phyloP scores from a whole-genome alignment of 306 rosid genomes.

The Mucuna pruriens region DNA sequence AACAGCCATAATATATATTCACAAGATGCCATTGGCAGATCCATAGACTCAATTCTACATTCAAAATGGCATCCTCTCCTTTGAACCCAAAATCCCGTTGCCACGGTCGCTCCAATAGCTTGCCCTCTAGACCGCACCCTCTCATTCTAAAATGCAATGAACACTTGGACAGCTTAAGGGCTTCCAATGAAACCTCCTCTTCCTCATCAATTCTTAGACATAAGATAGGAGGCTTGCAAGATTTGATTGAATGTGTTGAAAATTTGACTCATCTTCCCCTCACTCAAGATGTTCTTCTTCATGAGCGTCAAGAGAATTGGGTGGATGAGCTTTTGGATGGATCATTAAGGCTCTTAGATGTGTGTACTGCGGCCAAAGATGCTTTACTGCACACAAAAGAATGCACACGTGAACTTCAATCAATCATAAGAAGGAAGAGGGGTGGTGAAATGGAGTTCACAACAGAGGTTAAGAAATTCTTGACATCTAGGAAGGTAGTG shows the following conservation, averaged over 20 bases:
- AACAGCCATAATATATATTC: slow-evolving; percentile 28
- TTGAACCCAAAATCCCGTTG: slow-evolving; percentile 26
- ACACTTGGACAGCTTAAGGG: slow-evolving; percentile 25
- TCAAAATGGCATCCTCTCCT: slow-evolving; percentile 43
- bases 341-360: slow-evolving; percentile 38
- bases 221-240: slow-evolving; percentile 27
- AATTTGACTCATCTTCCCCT: slow-evolving; percentile 18
- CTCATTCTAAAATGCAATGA: slow-evolving; percentile 36
- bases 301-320: neutral
- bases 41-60: slow-evolving; percentile 35
- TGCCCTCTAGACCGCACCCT: slow-evolving; percentile 41
- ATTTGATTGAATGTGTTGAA: slow-evolving; percentile 37
- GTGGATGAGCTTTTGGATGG: slow-evolving; percentile 33
- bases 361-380: slow-evolving; percentile 42
- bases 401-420: slow-evolving; percentile 42
- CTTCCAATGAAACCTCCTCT: slow-evolving; percentile 33
- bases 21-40: slow-evolving; percentile 29
- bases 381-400: slow-evolving; percentile 39
- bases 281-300: slow-evolving; percentile 24
- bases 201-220: slow-evolving; percentile 31
- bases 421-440: slow-evolving; percentile 39
- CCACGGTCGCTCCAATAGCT: slow-evolving; percentile 38
- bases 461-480: slow-evolving; percentile 30
- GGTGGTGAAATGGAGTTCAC: slow-evolving; percentile 13
- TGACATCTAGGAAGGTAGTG: slow-evolving; percentile 41